A percentile compares a stretch with the other conserved stretches of the same genome.
Conservation (phyloP, 257 asterid species). For the Solanum ossicruentum region DNA sequence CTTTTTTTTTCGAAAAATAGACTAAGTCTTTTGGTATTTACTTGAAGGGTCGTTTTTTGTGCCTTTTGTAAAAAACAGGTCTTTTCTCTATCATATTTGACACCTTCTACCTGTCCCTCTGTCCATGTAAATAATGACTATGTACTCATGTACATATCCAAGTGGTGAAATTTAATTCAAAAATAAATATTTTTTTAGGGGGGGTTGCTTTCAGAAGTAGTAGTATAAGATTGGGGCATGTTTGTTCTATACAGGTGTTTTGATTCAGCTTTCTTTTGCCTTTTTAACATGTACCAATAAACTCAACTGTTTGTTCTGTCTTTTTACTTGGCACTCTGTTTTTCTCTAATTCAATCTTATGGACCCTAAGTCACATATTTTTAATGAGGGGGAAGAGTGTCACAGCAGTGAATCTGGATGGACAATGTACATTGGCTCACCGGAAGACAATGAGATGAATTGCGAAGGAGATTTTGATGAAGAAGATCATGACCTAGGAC, state of each 20-base stretch:
- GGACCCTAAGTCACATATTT: conserved; percentile 15
- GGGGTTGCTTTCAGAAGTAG: conserved; percentile 11
- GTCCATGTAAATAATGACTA: conserved; percentile 16
- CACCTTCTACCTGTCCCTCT: conserved; percentile 23
- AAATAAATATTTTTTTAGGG: background rate
- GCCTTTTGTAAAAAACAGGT: conserved; percentile 13
- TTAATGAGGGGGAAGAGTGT: conserved; percentile 27
- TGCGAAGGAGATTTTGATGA: background rate
- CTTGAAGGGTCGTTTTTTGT: background rate
- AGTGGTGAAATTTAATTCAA: conserved; percentile 18
- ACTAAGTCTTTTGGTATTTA: conserved; percentile 14
- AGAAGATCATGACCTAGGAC: background rate
- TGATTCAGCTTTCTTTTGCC: background rate
- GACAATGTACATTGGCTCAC: conserved; percentile 42
- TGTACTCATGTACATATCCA: conserved; percentile 6
- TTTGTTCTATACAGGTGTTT: conserved; percentile 16
- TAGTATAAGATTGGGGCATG: conserved; percentile 16
- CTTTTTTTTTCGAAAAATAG: background rate
- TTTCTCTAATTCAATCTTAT: background rate
- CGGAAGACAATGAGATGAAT: background rate
- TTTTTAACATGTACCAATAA: background rate
- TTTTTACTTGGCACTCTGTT: background rate
- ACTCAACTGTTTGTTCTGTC: background rate
- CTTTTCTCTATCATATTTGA: conserved; percentile 14
- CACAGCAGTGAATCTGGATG: conserved; percentile 41